Base-by-base conservation (phyloP, 1,139 yeast genomes). In the Yarrowia galli region DNA sequence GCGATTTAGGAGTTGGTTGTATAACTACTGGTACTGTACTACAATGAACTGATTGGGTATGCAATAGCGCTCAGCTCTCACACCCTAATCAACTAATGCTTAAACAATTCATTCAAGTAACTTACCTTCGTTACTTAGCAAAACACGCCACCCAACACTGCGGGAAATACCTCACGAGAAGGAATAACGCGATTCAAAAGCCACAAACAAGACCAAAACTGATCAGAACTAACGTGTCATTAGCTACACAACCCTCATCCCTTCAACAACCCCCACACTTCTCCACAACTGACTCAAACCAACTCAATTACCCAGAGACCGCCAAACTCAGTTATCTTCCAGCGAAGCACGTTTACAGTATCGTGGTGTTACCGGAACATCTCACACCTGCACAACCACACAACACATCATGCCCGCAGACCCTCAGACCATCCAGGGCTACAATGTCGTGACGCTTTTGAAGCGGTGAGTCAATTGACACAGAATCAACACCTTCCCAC, bases 381-480 rank as follows among this genome's bases (percentile, higher is more conserved):
- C 20, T 12, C 2, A 15, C 40, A 22, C 22, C 45, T 32, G 16
- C 45, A 22, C 60, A 54, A 9, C 13, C 36, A 28, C 61, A 40
- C 35, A 40, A 28, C 40, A 42, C 49, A 58, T 20, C 20, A 61
- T 61, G 66, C 66, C 66, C 15, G 45, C 54, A 46, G 56, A 46
- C 56, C 56, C 66, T 16, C 66, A 85, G 73, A 85, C 86, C 73
- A 85, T 88, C 56, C 95, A 89, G 74, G 95, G 96, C 25, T 90
- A 89, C 80, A 91, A 90, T 76, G 83, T 91, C 70, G 91, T 89
- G 60, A 91, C 96, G 69, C 84, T 91, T 69, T 85, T 91, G 79
- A 91, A 91, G 76, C 78, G 86, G 83, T 81, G 75, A 63, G 83
- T 74, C 43, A 40, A 42, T 43, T 61, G 58, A 23, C 45, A 12